Percentiles rank a stretch among this genome's conserved stretches.
Conservation (phyloP, 306 rosid species). For the Sindora glabra region DNA sequence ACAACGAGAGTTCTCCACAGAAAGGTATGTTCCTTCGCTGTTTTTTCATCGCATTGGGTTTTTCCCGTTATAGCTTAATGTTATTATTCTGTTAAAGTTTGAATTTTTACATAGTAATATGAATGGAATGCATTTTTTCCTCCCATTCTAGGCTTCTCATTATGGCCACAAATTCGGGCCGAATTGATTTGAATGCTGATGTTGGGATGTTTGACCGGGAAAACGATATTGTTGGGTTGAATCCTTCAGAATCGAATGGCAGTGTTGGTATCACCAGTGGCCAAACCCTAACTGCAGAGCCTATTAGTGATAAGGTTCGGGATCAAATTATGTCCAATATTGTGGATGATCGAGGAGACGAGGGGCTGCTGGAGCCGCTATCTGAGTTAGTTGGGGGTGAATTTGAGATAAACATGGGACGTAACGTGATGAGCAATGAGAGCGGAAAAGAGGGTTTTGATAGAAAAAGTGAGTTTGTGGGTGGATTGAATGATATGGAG, state of each 20-base stretch:
- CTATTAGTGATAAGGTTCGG: neutral
- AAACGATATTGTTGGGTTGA: constrained; percentile 20
- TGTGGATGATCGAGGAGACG: neutral
- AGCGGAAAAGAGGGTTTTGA: constrained; percentile 16
- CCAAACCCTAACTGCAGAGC: constrained; percentile 24
- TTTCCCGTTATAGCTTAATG: neutral
- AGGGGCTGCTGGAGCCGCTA: neutral
- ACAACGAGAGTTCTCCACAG: neutral
- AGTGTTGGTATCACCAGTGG: neutral
- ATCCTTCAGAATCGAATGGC: constrained; percentile 3
- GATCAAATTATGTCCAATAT: constrained; percentile 9
- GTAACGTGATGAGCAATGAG: constrained; percentile 5
- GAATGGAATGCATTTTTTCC: neutral
- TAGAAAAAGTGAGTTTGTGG: constrained; percentile 1
- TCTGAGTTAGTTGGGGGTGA: neutral
- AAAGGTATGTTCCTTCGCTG: constrained; percentile 12
- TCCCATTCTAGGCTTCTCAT: constrained; percentile 22
- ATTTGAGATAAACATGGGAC: neutral
- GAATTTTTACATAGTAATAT: neutral
- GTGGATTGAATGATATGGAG: constrained; percentile 7
- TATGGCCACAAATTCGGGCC: constrained; percentile 28
- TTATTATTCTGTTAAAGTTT: neutral
- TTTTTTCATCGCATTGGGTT: neutral
- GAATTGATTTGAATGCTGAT: constrained; percentile 42
- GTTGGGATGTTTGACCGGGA: constrained; percentile 29